Evolutionary conservation across 495 filamentous ascomycete species (phyloP).

Genomic region (Penicillium waksmanii): DNA sequence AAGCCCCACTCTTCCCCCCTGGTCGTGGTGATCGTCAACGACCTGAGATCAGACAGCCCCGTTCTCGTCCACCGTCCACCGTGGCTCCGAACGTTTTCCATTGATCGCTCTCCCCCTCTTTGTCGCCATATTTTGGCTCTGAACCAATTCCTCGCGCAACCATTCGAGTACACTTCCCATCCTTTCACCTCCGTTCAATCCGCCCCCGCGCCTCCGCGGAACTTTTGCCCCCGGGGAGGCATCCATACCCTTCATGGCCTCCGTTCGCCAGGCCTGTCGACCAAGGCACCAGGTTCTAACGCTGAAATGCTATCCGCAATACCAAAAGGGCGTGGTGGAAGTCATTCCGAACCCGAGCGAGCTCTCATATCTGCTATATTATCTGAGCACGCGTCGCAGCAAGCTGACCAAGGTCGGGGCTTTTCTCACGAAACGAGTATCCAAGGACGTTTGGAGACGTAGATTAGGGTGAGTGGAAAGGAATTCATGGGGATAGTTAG

Average conservation of each 20-base stretch:
- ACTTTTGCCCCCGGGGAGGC: slow-evolving; percentile 14
- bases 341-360: slow-evolving; percentile 93
- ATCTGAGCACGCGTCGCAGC: slow-evolving; percentile 87
- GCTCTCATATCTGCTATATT: slow-evolving; percentile 93
- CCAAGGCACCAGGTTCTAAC: slow-evolving; percentile 94
- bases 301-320: slow-evolving; percentile 90
- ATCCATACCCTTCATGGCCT: slow-evolving; percentile 49
- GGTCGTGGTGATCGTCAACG: slow-evolving; percentile 30
- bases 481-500: background rate
- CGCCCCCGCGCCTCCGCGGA: slow-evolving; percentile 2
- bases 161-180: background rate
- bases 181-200: background rate
- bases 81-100: slow-evolving; percentile 17
- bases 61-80: slow-evolving; percentile 33
- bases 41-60: slow-evolving; percentile 36
- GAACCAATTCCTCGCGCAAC: background rate
- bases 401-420: slow-evolving; percentile 93
- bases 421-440: slow-evolving; percentile 88
- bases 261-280: slow-evolving; percentile 66
- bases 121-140: slow-evolving; percentile 18
- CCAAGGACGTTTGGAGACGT: slow-evolving; percentile 79
- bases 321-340: slow-evolving; percentile 83
- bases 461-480: slow-evolving; percentile 70
- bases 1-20: slow-evolving; percentile 29
- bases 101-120: slow-evolving; percentile 14